phyloP scores from a whole-genome alignment of 1,284 basidiomycete genomes.

The Anthracocystis setariae region DNA sequence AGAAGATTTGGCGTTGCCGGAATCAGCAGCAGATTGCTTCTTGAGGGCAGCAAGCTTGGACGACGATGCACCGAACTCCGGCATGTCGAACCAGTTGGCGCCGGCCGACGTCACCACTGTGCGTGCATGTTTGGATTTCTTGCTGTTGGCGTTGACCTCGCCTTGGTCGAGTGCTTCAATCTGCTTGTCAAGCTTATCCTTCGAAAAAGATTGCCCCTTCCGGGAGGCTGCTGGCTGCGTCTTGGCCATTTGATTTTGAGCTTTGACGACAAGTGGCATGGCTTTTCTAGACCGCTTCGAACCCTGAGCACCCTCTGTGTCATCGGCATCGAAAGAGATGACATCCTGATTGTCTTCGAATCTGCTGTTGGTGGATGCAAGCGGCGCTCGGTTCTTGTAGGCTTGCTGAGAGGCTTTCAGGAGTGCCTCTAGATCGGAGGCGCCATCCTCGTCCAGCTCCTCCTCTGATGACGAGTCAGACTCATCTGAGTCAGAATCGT shows the following conservation, averaged over 20 bases:
- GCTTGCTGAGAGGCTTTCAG: slow-evolving; percentile 49
- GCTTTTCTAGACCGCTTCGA: slow-evolving; percentile 27
- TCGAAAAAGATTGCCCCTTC: slow-evolving; percentile 8
- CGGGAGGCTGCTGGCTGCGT: slow-evolving; percentile 5
- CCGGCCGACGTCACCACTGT: slow-evolving; percentile 73
- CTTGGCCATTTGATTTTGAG: slow-evolving; percentile 35
- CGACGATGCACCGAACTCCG: slow-evolving; percentile 73
- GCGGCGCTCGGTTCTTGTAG: slow-evolving; percentile 24
- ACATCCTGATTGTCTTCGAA: slow-evolving; percentile 50
- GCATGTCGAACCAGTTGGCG: slow-evolving; percentile 88
- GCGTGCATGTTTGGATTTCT: slow-evolving; percentile 41
- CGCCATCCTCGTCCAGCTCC: slow-evolving; percentile 14
- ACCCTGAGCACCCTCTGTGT: slow-evolving; percentile 1
- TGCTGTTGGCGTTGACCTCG: slow-evolving; percentile 9
- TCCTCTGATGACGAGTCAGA: slow-evolving; percentile 31
- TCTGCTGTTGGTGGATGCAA: slow-evolving; percentile 8
- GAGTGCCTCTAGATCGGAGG: slow-evolving; percentile 32
- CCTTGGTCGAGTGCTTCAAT: slow-evolving; percentile 36
- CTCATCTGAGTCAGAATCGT: slow-evolving; percentile 13
- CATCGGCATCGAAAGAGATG: slow-evolving; percentile 33
- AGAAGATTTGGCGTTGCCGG: slow-evolving; percentile 42
- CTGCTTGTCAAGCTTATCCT: slow-evolving; percentile 42
- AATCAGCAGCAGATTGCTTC: slow-evolving; percentile 42
- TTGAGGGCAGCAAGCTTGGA: slow-evolving; percentile 32
- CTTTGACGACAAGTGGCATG: slow-evolving; percentile 39